Base-by-base conservation (phyloP, 805 yeast species). In the Kodamaea sagamina region DNA sequence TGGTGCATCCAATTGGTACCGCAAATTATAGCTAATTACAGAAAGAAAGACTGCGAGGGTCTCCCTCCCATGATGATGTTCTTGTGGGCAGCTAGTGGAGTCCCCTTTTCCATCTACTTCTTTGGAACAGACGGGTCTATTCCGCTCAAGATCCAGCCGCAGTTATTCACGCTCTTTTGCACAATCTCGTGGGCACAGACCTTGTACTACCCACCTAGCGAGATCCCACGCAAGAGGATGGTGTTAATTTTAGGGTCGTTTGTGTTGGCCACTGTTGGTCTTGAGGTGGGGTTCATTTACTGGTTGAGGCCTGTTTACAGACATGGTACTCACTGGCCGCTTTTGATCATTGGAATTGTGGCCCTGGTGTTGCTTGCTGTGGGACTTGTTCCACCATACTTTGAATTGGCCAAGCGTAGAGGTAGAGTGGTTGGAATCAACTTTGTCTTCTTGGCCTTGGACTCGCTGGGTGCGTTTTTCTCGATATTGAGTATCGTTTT, bases 1-100 rank as follows among this genome's bases (percentile, higher is more conserved):
- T 92, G 97, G 97, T 90, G 97, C 62, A 68, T 90, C 50, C 97
- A 92, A 65, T 68, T 92, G 50, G 72, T 89, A 1, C 97, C 97
- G 1, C 98, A 87, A 50, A 82, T 90, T 36, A 71, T 80, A 44
- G 72, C 81, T 58, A 90, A 92, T 59, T 89, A 77, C 67, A 72
- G 73, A 45, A 75, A 77, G 6, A 89, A 92, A 55, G 81, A 89
- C 57, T 86, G 95, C 46, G 85, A 82, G 19, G 97, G 98, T 0
- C 65, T 90, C 7, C 96, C 96, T 1, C 89, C 90, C 4, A n/a
- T 77, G 26, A 89, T 92, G 96, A 75, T 88, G 79, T 77, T 88
- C 45, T 62, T 89, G 17, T 90, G 97, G 96, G 60, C 42, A 3
- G 58, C 70, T 6, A 72, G 81, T 58, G 96, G 95, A 6, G 74